Evolutionary conservation across 2,329 filamentous ascomycete genomes (phyloP), one percentile per base, ranked within the genome.

Genomic region (Acephala macrosclerotiorum): DNA sequence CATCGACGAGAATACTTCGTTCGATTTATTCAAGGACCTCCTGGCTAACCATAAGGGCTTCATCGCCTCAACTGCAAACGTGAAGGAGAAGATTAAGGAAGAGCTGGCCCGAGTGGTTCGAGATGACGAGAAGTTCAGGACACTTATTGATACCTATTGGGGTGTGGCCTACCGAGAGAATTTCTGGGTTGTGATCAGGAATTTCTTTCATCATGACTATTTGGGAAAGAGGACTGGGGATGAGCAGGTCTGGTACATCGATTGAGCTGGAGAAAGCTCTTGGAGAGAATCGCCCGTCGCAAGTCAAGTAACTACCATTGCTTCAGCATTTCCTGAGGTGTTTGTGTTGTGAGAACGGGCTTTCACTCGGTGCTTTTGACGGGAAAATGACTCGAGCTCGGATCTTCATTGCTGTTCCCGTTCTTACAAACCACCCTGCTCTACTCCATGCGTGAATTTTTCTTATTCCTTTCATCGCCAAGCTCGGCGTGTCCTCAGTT

Each of bases 201-300:
- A 65, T 18, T 65, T 51, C 29, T 65, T 45, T 36, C 35, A 56
- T 33, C 58, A 65, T 26, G 42, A 67, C 51, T 47, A 42, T 58
- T 20, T 63, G 12, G 68, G 60, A 1, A 47, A 64, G 33, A 51
- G 57, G 36, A 18, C 69, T 12, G 33, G 18, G 6, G 60, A 68
- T 7, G 29, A 60, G 35, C 29, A 59, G 38, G 12, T 59, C 18
- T 66, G 59, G 45, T 60, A 59, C 51, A 20, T 70, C 33, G 61
- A 65, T 47, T 60, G 61, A 67, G 26, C 29, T 33, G 9, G 29
- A 9, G 29, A 33, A n/a, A 33, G 4, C 29, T 4, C 9, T 33
- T 33, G 29, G 29, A 33, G 9, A 5, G 29, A 9, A 33, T 33
- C n/a, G n/a, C n/a, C n/a, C n/a, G n/a, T n/a, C n/a, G n/a, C n/a